phyloP scores from a whole-genome alignment of 1,284 basidiomycete species.

The Takashimella tepidaria region DNA sequence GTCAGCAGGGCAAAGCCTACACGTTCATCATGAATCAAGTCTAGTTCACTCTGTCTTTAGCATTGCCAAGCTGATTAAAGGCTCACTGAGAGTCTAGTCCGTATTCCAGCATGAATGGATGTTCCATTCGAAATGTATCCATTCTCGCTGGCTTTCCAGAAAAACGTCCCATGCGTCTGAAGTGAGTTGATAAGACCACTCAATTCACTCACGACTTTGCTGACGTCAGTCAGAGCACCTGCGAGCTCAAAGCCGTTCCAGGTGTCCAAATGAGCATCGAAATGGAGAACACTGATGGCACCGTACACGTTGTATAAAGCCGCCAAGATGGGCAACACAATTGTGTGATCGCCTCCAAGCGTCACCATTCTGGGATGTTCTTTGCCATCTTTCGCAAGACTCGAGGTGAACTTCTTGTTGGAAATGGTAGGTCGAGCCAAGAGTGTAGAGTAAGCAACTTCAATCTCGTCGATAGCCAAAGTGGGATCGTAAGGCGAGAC shows the following conservation, averaged over 20 bases:
- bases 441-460: slow-evolving; percentile 34
- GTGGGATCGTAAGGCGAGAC: slow-evolving; percentile 48
- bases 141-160: slow-evolving; percentile 48
- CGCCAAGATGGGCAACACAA: slow-evolving; percentile 49
- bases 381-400: slow-evolving; percentile 32
- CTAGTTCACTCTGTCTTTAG: slow-evolving; percentile 10
- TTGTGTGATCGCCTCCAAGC: slow-evolving; percentile 50
- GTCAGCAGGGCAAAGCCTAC: slow-evolving; percentile 48
- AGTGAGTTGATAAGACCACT: slow-evolving; percentile 7
- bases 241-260: slow-evolving; percentile 29
- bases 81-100: slow-evolving; percentile 38
- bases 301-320: slow-evolving; percentile 45
- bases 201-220: slow-evolving; percentile 15
- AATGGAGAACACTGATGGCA: slow-evolving; percentile 45
- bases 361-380: slow-evolving; percentile 47
- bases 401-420: slow-evolving; percentile 4
- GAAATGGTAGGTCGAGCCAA: slow-evolving; percentile 10
- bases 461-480: slow-evolving; percentile 48
- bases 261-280: slow-evolving; percentile 49
- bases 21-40: slow-evolving; percentile 41
- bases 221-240: slow-evolving; percentile 14
- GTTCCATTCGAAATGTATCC: slow-evolving; percentile 52
- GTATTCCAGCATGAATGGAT: slow-evolving; percentile 54
- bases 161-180: slow-evolving; percentile 44
- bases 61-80: neutral